Percentiles rank a stretch among this genome's conserved stretches.
These are phyloP conservation scores for Alternaria infectoria DNA, from an alignment of 2,329 filamentous ascomycete genomes.

Conservation along the genomic window DNA sequence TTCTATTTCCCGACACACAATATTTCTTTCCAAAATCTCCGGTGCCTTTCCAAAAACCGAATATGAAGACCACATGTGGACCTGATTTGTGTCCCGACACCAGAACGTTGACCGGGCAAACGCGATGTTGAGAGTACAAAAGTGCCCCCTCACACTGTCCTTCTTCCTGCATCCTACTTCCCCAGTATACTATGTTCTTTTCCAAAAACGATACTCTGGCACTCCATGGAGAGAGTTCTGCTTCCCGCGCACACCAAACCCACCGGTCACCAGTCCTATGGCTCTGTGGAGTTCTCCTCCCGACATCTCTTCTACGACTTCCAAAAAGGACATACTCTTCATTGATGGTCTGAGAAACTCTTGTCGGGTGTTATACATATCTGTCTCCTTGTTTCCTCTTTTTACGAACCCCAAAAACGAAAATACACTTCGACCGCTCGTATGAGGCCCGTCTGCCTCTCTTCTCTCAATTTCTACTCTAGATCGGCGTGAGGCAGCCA, in stretches of 20 bases:
- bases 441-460: neutral
- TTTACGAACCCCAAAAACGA: neutral
- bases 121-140: too few species aligned
- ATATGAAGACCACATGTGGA: too few species aligned
- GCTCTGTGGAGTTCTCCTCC: neutral
- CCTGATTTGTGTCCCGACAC: too few species aligned
- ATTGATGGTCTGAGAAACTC: neutral
- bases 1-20: too few species aligned
- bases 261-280: too few species aligned
- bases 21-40: too few species aligned
- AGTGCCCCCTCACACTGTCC: too few species aligned
- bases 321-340: rapidly evolving
- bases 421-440: neutral
- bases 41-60: too few species aligned
- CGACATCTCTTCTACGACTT: neutral
- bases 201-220: too few species aligned
- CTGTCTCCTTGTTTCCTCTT: neutral
- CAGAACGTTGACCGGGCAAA: too few species aligned
- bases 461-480: neutral
- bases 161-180: neutral
- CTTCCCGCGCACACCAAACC: too few species aligned
- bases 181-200: neutral
- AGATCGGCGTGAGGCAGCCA: neutral
- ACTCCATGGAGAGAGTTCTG: too few species aligned
- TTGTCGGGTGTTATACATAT: neutral